Evolutionary conservation across 2,329 filamentous ascomycete species (phyloP).

Genomic region (Scorias spongiosa): DNA sequence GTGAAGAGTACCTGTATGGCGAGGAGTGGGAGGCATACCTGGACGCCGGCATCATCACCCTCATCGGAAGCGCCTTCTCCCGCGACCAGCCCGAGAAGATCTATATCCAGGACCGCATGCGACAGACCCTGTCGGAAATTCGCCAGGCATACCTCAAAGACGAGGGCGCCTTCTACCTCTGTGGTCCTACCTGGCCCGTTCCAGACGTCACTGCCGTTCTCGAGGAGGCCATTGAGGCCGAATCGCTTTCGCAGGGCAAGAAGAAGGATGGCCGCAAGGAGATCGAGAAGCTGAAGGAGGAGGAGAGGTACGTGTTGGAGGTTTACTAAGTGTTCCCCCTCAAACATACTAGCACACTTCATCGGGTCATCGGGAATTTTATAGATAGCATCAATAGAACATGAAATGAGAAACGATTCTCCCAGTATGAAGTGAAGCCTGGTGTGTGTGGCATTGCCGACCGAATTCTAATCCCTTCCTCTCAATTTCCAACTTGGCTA

Average conservation of each 20-base stretch:
- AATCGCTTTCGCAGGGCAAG: constrained; percentile 54
- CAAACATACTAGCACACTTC: too few species aligned
- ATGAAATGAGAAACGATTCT: too few species aligned
- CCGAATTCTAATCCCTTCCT: background rate
- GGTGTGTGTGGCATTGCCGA: too few species aligned
- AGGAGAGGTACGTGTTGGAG: constrained; percentile 84
- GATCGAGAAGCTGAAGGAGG: constrained; percentile 96
- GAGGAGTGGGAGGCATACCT: constrained; percentile 99
- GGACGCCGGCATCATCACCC: constrained; percentile 85
- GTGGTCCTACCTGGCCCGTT: constrained; percentile 95
- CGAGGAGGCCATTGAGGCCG: constrained; percentile 72
- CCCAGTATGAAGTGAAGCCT: too few species aligned
- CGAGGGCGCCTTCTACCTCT: constrained; percentile 90
- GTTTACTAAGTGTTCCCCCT: constrained; percentile 52
- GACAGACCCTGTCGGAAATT: constrained; percentile 70
- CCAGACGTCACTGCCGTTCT: constrained; percentile 90
- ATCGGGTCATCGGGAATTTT: too few species aligned
- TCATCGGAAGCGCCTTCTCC: constrained; percentile 86
- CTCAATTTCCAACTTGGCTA: background rate
- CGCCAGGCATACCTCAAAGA: constrained; percentile 73
- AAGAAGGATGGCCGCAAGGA: constrained; percentile 78
- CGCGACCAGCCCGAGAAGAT: constrained; percentile 97
- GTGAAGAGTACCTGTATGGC: constrained; percentile 96
- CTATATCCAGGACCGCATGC: constrained; percentile 98
- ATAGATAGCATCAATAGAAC: too few species aligned